These are phyloP conservation scores for Helianthus annuus DNA, from an alignment of 129 eudicot species.

Conservation along the genomic window HanXRQr2.0-SUNRISE NC_035435.2:106899712-106900211, in stretches of 20 bases:
- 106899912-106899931: too few species aligned
- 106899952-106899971: not conserved
- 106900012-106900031: not conserved
- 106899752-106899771: too few species aligned
- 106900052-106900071: not conserved
- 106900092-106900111: constrained; percentile 1
- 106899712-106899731: too few species aligned
- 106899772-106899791: too few species aligned
- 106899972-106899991: not conserved
- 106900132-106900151: constrained; percentile 41
- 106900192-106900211: constrained; percentile 13
- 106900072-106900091: not conserved
- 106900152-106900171: constrained; percentile 9
- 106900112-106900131: constrained; percentile 44
- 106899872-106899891: too few species aligned
- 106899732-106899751: too few species aligned
- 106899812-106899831: too few species aligned
- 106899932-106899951: not conserved
- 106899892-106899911: too few species aligned
- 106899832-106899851: too few species aligned
- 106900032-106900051: not conserved
- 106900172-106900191: constrained; percentile 21
- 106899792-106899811: too few species aligned
- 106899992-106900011: constrained; percentile 4
- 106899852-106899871: too few species aligned